Base-by-base conservation (phyloP, 163 green algal genomes). In the Scenedesmus sp. region DNA sequence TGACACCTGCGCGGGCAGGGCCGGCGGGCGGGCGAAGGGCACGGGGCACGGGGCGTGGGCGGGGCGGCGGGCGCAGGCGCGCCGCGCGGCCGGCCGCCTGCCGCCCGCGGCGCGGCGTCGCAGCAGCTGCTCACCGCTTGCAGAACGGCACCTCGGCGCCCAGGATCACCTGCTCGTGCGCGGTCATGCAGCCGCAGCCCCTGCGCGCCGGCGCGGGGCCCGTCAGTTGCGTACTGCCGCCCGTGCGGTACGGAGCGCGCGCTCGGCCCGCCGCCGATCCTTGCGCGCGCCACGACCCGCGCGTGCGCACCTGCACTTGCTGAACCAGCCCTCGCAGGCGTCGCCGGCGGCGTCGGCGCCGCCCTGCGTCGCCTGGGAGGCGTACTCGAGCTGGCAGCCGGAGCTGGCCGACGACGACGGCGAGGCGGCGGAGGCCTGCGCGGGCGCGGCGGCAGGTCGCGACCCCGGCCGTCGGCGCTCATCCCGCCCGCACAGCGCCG, bases 161-260 rank as follows among this genome's bases (percentile, higher is more conserved):
- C 3, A 47, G 15, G 33, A 81, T 73, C 0, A 20, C 3, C 60
- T 72, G 33, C 45, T 81, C 73, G 28, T 81, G 48, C 2, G 73
- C 73, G 20, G 73, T 81, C 73, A 81, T 72, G 22, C 73, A 64
- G 22, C 73, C 73, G 36, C 73, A 81, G n/a, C 73, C 73, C 28
- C 73, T 70, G 72, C 60, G 65, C 17, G 26, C n/a, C n/a, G n/a
- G n/a, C n/a, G n/a, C n/a, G n/a, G n/a, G n/a, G n/a, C n/a, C n/a
- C n/a, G n/a, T n/a, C n/a, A n/a, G n/a, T n/a, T n/a, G n/a, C n/a
- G n/a, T n/a, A n/a, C n/a, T n/a, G n/a, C n/a, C n/a, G n/a, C n/a
- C n/a, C n/a, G n/a, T n/a, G n/a, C n/a, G n/a, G n/a, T n/a, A n/a
- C n/a, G n/a, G n/a, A n/a, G n/a, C n/a, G n/a, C n/a, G n/a, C n/a